A percentile compares a stretch with the other conserved stretches of the same genome.
Evolutionary conservation across 2,329 filamentous ascomycete genomes (phyloP).

Genomic region (Beauveria brongniartii): DNA sequence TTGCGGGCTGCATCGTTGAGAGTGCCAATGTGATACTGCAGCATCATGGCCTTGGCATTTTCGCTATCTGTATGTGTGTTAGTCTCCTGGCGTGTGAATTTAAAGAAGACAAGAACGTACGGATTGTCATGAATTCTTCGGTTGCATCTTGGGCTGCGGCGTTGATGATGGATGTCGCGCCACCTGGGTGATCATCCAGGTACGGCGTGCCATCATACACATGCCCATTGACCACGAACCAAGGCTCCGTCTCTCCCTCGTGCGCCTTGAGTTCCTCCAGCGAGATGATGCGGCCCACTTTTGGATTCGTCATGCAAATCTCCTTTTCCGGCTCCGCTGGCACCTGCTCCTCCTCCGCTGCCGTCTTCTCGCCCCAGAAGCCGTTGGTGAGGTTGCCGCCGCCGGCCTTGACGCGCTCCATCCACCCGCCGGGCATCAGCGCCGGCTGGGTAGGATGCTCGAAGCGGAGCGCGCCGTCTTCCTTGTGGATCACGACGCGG

Average conservation of each 20-base stretch:
- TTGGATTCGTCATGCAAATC: slow-evolving; percentile 69
- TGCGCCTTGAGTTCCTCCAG: slow-evolving; percentile 67
- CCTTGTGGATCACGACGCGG: slow-evolving; percentile 65
- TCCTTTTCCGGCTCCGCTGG: slow-evolving; percentile 48
- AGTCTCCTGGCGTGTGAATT: background rate
- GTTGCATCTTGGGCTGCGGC: slow-evolving; percentile 75
- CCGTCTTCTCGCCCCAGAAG: slow-evolving; percentile 70
- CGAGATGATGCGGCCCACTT: slow-evolving; percentile 53
- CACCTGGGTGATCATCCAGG: slow-evolving; percentile 75
- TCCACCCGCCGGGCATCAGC: slow-evolving; percentile 76
- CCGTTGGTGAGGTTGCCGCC: slow-evolving; percentile 76
- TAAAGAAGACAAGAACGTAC: slow-evolving; percentile 42
- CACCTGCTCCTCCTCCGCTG: slow-evolving; percentile 32
- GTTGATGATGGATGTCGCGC: slow-evolving; percentile 73
- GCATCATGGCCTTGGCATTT: slow-evolving; percentile 87
- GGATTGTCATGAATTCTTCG: slow-evolving; percentile 88
- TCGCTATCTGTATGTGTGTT: slow-evolving; percentile 59
- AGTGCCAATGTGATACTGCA: slow-evolving; percentile 72
- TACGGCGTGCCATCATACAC: slow-evolving; percentile 83
- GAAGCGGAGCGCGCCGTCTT: slow-evolving; percentile 56
- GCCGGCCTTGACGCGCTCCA: slow-evolving; percentile 79
- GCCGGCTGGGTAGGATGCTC: slow-evolving; percentile 84
- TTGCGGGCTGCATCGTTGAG: slow-evolving; percentile 52
- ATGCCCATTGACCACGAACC: slow-evolving; percentile 83
- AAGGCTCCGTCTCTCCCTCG: slow-evolving; percentile 56